These are phyloP conservation scores for Mallotus japonicus DNA, from an alignment of 441 rosid species.

Conservation along the genomic window DNA sequence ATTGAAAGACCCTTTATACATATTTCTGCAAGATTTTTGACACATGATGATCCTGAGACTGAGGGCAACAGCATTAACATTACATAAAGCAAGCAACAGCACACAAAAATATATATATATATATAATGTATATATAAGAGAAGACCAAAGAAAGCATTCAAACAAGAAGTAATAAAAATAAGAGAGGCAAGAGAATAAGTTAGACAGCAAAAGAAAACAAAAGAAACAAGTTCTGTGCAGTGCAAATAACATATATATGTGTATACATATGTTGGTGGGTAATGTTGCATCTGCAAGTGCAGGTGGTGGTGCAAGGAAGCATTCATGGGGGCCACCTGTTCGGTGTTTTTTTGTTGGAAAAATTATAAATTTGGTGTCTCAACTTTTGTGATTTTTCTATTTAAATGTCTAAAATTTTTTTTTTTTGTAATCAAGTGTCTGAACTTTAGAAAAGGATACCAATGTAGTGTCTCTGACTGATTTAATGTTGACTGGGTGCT, in stretches of 20 bases:
- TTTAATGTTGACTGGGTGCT: too few species aligned
- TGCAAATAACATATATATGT: background rate
- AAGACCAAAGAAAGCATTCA: too few species aligned
- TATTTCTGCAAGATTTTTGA: background rate
- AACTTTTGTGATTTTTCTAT: too few species aligned
- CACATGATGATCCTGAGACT: background rate
- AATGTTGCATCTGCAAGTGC: slow-evolving; percentile 9
- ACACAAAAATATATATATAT: background rate
- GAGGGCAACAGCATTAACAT: background rate
- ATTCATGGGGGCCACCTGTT: slow-evolving; percentile 25
- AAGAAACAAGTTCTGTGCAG: slow-evolving; percentile 10
- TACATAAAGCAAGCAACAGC: too few species aligned
- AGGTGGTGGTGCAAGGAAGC: slow-evolving; percentile 13
- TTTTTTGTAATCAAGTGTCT: too few species aligned
- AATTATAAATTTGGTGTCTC: too few species aligned
- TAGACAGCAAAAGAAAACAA: slow-evolving; percentile 25
- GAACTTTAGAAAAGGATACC: too few species aligned
- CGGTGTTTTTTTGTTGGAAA: too few species aligned
- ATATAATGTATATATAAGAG: background rate
- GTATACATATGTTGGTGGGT: background rate
- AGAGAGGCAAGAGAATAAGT: background rate
- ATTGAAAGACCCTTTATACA: background rate
- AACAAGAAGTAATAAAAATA: background rate
- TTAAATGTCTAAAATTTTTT: too few species aligned
- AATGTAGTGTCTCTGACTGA: too few species aligned